phyloP scores from a whole-genome alignment of 345 rosid genomes.

The Isatis tinctoria region DNA sequence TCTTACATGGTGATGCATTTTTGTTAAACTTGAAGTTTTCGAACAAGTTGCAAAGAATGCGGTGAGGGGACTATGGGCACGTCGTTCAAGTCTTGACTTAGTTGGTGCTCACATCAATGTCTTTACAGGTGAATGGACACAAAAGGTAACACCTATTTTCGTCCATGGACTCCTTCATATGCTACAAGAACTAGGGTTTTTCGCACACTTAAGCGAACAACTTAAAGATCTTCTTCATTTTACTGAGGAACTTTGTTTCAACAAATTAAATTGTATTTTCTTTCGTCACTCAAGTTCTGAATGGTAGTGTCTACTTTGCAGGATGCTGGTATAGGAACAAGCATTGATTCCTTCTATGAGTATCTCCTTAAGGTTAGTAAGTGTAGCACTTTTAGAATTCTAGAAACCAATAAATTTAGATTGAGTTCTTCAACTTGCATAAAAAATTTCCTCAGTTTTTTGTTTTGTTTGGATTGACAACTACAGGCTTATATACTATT shows the following conservation, averaged over 20 bases:
- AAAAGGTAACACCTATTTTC: constrained; percentile 53
- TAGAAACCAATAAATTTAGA: not conserved
- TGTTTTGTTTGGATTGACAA: constrained; percentile 2
- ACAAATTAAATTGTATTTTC: not conserved
- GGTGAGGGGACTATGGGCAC: constrained; percentile 90
- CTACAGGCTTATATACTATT: constrained; percentile 91
- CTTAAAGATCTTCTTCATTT: not conserved
- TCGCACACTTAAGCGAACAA: not conserved
- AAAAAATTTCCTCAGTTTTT: not conserved
- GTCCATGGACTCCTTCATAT: not conserved
- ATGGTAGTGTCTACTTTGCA: constrained; percentile 39
- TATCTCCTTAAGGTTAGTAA: constrained; percentile 87
- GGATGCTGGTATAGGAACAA: constrained; percentile 99
- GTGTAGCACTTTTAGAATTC: not conserved
- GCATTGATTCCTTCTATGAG: constrained; percentile 97
- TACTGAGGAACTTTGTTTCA: not conserved
- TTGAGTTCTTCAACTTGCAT: not conserved
- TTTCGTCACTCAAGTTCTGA: constrained; percentile 10
- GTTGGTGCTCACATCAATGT: constrained; percentile 99
- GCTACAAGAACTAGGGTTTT: not conserved
- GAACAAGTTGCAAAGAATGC: constrained; percentile 97
- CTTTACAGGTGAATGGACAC: constrained; percentile 99
- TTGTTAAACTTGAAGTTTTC: constrained; percentile 51
- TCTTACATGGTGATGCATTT: not conserved
- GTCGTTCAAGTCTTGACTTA: constrained; percentile 84